Percentiles rank a stretch among this genome's conserved stretches.
These are phyloP conservation scores for Cadophora malorum DNA, from an alignment of 2,329 filamentous ascomycete species.

Conservation along the genomic window DNA sequence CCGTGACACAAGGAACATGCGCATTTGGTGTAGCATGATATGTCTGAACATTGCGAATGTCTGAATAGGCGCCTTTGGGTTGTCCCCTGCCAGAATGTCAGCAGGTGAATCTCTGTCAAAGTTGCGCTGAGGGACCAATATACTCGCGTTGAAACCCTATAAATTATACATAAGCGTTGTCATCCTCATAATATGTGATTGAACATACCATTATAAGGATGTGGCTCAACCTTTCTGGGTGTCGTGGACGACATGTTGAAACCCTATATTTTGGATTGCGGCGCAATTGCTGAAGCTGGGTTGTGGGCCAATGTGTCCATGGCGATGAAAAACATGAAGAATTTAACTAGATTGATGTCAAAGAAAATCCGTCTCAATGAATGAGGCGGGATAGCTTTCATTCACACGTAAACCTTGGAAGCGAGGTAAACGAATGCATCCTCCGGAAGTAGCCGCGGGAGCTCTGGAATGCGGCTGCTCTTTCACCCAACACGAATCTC, in stretches of 20 bases:
- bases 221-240: neutral
- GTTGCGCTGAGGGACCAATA: neutral
- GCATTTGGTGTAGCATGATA: neutral
- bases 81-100: conserved; percentile 1
- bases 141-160: conserved; percentile 27
- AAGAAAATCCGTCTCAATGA: neutral
- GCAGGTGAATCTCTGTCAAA: neutral
- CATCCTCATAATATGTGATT: neutral
- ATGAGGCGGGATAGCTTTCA: neutral
- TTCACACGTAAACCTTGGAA: neutral
- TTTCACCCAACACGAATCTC: neutral
- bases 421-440: neutral
- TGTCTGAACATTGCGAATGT: neutral
- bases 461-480: neutral
- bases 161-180: neutral
- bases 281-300: neutral
- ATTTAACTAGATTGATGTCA: neutral
- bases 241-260: neutral
- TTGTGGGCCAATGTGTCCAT: neutral
- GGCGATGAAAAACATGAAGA: neutral
- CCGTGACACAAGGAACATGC: neutral
- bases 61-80: conserved; percentile 2
- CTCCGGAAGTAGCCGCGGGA: neutral
- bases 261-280: neutral
- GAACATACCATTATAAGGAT: conserved; percentile 20